Conservation (phyloP, 1,284 basidiomycete species). For the Omphalotus olearius region DNA sequence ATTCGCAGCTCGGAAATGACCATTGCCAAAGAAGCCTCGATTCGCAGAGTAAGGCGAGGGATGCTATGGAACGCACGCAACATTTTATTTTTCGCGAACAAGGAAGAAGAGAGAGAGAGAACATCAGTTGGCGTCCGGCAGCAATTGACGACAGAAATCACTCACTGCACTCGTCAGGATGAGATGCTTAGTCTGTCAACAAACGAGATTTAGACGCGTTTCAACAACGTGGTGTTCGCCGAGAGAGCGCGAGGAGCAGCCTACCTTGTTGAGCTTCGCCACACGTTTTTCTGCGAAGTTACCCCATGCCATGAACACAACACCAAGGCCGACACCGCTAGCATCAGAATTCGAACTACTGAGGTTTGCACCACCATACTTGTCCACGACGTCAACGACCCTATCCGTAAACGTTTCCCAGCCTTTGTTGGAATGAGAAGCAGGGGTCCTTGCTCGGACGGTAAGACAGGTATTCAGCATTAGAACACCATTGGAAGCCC, state of each 20-base stretch:
- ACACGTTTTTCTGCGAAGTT: slow-evolving; percentile 84
- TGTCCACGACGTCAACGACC: slow-evolving; percentile 65
- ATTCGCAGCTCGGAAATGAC: slow-evolving; percentile 86
- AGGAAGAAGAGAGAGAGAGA: slow-evolving; percentile 11
- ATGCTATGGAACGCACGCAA: slow-evolving; percentile 44
- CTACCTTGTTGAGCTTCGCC: slow-evolving; percentile 72
- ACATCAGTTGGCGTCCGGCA: slow-evolving; percentile 8
- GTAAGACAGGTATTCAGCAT: slow-evolving; percentile 91
- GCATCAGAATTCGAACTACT: slow-evolving; percentile 27
- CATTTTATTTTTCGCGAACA: background rate
- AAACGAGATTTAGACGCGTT: background rate
- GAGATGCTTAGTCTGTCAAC: slow-evolving; percentile 73
- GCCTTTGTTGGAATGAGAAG: slow-evolving; percentile 81
- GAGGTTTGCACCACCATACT: slow-evolving; percentile 75
- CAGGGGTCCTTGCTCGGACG: slow-evolving; percentile 71
- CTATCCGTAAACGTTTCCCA: slow-evolving; percentile 86
- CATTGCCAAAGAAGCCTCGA: slow-evolving; percentile 87
- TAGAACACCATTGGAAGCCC: slow-evolving; percentile 88
- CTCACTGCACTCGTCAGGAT: slow-evolving; percentile 79
- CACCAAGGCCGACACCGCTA: slow-evolving; percentile 59
- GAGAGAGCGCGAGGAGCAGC: slow-evolving; percentile 8
- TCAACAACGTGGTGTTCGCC: slow-evolving; percentile 3
- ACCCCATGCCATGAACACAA: slow-evolving; percentile 92
- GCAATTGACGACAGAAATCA: slow-evolving; percentile 18
- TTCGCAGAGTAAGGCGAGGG: slow-evolving; percentile 80